phyloP scores from a whole-genome alignment of 2,329 filamentous ascomycete genomes.

The Elsinoe batatas region DNA sequence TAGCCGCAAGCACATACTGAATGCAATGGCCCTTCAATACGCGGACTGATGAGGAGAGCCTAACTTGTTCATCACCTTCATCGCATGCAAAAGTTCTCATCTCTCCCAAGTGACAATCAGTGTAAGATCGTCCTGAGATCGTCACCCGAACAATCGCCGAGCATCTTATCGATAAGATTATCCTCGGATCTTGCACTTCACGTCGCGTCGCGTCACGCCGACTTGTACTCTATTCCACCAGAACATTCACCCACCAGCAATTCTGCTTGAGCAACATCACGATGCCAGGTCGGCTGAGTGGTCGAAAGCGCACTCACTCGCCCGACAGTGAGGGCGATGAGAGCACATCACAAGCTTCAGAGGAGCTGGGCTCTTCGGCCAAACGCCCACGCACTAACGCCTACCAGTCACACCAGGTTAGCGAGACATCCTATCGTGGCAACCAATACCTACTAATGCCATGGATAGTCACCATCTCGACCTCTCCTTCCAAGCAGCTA shows the following conservation, averaged over 20 bases:
- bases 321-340: background rate
- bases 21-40: no score
- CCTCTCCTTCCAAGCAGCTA: slow-evolving; percentile 27
- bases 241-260: background rate
- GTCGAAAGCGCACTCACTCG: background rate
- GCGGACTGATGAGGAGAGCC: no score
- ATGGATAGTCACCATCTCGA: background rate
- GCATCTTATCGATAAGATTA: slow-evolving; percentile 6
- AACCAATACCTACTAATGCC: background rate
- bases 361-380: background rate
- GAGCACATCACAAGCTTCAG: background rate
- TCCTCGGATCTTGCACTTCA: background rate
- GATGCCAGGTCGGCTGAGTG: slow-evolving; percentile 13
- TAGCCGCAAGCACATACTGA: no score
- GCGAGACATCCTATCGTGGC: background rate
- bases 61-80: background rate
- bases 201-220: slow-evolving; percentile 3
- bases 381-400: slow-evolving; percentile 14
- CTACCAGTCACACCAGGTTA: background rate
- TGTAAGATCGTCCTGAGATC: no score
- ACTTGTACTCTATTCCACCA: background rate
- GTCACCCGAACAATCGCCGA: slow-evolving; percentile 5
- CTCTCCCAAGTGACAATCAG: background rate
- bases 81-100: background rate
- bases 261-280: background rate